Evolutionary conservation across 805 yeast species (phyloP), one percentile per base, ranked within the genome.

Genomic region (Maudiozyma bulderi): DNA sequence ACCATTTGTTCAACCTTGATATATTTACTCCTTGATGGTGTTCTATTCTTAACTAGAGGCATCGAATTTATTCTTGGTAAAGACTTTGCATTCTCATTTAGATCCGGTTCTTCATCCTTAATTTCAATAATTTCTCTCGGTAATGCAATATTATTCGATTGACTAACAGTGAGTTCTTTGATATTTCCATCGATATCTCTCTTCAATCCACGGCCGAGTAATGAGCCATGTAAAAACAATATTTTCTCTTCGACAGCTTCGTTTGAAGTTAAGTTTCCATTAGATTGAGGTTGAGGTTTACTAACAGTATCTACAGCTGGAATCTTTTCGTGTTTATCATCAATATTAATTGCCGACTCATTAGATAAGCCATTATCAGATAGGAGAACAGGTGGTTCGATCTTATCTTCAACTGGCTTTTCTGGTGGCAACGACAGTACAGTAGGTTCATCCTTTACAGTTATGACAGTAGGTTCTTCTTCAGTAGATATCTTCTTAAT

Each of bases 1-100:
- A 61, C 52, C 31, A 60, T 50, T 28, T 51, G 47, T 33, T 51
- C 55, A 4, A 58, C 57, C 20, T 54, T 54, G 8, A 52, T 46
- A 7, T 49, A 37, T 28, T 20, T 15, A 26, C 35, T 11, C 4
- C 13, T 13, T 7, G 39, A 6, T 5, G 28, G 13, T 4, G 13
- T 15, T 29, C 4, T 15, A 26, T 15, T 8, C 11, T 31, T 26
- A 7, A 8, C 6, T 14, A 13, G 11, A 35, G 38, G 38, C 20
- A 13, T n/a, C 14, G 14, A 35, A 6, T 35, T 35, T 13, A 20
- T 20, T 20, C 26, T 20, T 4, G 26, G 26, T 20, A 20, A 20
- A 20, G 26, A 20, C 26, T 20, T 20, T 20, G 3, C 26, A 3
- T 34, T 44, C 14, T 20, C 26, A 20, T 20, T 29, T 29, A 6